Evolutionary conservation across 805 yeast genomes (phyloP), one percentile per base, ranked within the genome.

Genomic region (Kodamaea restingae): DNA sequence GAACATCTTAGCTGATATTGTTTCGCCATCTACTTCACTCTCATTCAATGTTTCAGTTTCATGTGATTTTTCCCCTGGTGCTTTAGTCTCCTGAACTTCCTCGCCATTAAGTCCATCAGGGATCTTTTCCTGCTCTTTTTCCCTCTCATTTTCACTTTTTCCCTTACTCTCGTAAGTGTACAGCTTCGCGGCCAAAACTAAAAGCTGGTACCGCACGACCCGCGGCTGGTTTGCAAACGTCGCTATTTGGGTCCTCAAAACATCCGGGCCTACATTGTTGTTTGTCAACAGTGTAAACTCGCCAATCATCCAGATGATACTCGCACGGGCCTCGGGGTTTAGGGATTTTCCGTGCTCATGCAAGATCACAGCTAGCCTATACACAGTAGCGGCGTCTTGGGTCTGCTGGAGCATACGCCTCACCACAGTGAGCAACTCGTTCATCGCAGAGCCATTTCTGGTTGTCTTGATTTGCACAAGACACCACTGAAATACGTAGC

Each of bases 241-340:
- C 21, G 70, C 70, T 6, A 81, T 58, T 27, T 84, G 60, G 10
- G 65, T 61, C 38, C 96, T 70, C 40, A 88, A 63, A 2, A 87
- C 74, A 54, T 91, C 96, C 0, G 95, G 90, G 3, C 90, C 81
- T 36, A 85, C 59, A 18, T 55, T 46, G 28, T 63, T 65, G 18
- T 56, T 42, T 15, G 58, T 55, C 8, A 52, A 50, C 21, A 48
- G 55, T 0, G 81, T 70, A 54, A 81, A 82, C 53, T 93, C 97
- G 4, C 98, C 96, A 38, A 91, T 74, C 7, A 91, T 70, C 98
- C 98, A 93, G 5, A 91, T 71, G 8, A 90, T 80, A 34, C 91
- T 84, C 1, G 95, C 88, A 47, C 80, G 77, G 0, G 98, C 95
- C 12, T 59, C 65, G 15, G 55, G 48, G 12, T 57, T 63, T n/a